Evolutionary conservation across 1,284 basidiomycete genomes (phyloP), one percentile per base, ranked within the genome.

Genomic region (Austroboletus niveus): DNA sequence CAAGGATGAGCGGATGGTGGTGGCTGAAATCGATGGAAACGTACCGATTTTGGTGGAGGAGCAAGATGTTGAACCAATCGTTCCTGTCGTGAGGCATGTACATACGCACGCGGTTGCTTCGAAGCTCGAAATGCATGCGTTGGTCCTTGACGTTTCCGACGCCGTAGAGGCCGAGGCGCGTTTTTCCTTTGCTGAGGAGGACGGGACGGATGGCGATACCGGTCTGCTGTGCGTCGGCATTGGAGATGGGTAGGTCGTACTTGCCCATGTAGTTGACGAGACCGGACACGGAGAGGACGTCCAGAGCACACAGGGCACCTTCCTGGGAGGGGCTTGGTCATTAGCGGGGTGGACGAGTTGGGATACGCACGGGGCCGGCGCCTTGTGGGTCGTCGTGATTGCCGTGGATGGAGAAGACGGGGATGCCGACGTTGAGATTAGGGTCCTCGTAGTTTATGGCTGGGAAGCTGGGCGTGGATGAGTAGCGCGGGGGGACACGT

Each of bases 331-430:
- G 8, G 11, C 14, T 29, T 9, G 6, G 29, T 29, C n/a, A 15
- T 39, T 47, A 45, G 43, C 49, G 44, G 12, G 34, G 9, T 6
- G 45, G 15, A 45, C 24, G 14, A 20, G 5, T 10, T 29, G 14
- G 9, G 17, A 54, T 14, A 69, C 89, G 59, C 61, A 93, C 93
- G 10, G 90, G 80, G 12, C 94, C 94, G 11, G 94, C 87, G 22
- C 96, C 97, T 72, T 99, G 97, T 31, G 97, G 96, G 62, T 99
- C 96, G 66, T 99, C 97, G 69, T 99, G 97, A 66, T 99, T 99
- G 40, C 96, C 97, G 64, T 99, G 96, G 42, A 99, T 99, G 0
- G 95, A 98, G 72, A 99, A 99, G 22, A 98, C 89, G 3, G 97
- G 97, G 29, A 97, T 92, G 20, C 84, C 86, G 48, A 99, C 82